A percentile compares a stretch with the other conserved stretches of the same genome.
These are phyloP conservation scores for Aurinia saxatilis DNA, from an alignment of 345 rosid species.

Conservation along the genomic window DNA sequence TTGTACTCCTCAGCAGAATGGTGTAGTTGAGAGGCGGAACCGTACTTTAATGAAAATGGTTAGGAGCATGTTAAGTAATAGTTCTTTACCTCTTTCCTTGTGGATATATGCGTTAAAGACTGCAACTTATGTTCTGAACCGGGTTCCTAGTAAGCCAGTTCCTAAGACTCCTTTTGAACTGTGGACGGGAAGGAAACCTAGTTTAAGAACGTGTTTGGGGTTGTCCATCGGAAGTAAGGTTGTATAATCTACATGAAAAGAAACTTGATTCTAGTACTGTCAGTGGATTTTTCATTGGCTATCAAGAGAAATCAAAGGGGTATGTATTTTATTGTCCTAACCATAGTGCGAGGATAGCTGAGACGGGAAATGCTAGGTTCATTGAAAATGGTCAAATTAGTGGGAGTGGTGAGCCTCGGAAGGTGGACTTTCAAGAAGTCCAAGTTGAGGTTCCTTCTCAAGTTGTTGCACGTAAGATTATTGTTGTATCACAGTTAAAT, in stretches of 20 bases:
- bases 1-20: not conserved
- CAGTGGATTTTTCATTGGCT: constrained; percentile 7
- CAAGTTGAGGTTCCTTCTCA: not conserved
- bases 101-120: not conserved
- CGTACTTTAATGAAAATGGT: not conserved
- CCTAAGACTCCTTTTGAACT: not conserved
- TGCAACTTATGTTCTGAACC: not conserved
- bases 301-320: not conserved
- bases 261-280: not conserved
- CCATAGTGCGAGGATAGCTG: not conserved
- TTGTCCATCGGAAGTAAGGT: not conserved
- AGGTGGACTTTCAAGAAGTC: not conserved
- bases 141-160: not conserved
- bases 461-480: not conserved
- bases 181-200: not conserved
- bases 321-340: not conserved
- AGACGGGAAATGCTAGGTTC: not conserved
- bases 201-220: not conserved
- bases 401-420: not conserved
- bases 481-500: not conserved
- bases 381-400: not conserved
- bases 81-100: not conserved
- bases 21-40: not conserved
- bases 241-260: constrained; percentile 1
- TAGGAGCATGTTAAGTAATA: not conserved